Percentiles rank a stretch among this genome's conserved stretches.
phyloP scores from a whole-genome alignment of 1,139 yeast genomes.

The Trichomonascaceae sp. region DNA sequence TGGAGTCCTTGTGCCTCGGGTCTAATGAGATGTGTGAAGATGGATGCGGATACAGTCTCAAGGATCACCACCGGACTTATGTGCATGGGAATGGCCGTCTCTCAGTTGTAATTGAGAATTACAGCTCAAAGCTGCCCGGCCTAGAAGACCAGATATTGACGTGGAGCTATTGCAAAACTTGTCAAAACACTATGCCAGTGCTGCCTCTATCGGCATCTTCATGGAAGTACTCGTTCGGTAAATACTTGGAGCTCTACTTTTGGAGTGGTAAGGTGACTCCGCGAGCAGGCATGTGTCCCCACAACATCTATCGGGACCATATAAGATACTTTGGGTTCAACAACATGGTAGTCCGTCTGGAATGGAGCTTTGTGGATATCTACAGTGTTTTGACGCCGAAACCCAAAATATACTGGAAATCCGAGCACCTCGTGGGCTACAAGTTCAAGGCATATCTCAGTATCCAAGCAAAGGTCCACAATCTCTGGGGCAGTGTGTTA shows the following conservation, averaged over 20 bases:
- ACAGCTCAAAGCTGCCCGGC: constrained; percentile 43
- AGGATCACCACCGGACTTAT: constrained; percentile 75
- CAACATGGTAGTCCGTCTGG: constrained; percentile 67
- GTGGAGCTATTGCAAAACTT: constrained; percentile 86
- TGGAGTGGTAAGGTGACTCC: constrained; percentile 44
- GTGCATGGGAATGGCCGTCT: constrained; percentile 82
- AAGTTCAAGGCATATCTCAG: constrained; percentile 51
- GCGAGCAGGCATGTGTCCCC: constrained; percentile 51
- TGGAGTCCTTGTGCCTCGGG: constrained; percentile 68
- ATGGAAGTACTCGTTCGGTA: constrained; percentile 87
- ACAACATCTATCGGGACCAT: constrained; percentile 70
- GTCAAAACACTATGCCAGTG: constrained; percentile 66
- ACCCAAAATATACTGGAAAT: constrained; percentile 57
- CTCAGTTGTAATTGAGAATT: constrained; percentile 59
- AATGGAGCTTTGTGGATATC: constrained; percentile 59
- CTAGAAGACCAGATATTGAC: constrained; percentile 59
- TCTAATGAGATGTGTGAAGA: constrained; percentile 60
- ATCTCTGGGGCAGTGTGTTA: constrained; percentile 63
- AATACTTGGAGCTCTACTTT: constrained; percentile 73
- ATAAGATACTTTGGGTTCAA: constrained; percentile 75
- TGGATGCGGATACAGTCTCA: constrained; percentile 59
- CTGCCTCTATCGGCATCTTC: constrained; percentile 80
- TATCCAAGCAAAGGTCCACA: constrained; percentile 39
- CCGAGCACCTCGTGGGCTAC: constrained; percentile 54
- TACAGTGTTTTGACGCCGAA: constrained; percentile 73